These are phyloP conservation scores for Botryotinia calthae DNA, from an alignment of 2,329 filamentous ascomycete genomes.

Conservation along the genomic window DNA sequence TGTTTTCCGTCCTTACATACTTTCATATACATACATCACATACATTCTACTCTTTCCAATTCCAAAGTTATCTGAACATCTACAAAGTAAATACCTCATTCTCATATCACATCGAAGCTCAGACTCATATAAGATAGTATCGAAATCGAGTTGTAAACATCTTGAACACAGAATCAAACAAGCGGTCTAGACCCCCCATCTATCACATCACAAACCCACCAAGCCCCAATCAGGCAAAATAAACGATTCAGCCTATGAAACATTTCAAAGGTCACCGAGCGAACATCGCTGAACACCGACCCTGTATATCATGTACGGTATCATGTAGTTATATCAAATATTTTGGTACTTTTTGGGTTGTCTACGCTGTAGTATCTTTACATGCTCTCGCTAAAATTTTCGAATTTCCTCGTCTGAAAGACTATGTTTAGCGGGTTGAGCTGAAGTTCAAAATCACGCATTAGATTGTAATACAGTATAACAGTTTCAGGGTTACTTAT, in stretches of 20 bases:
- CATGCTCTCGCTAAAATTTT: neutral
- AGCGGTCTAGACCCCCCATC: constrained; percentile 24
- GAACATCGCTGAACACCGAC: constrained; percentile 14
- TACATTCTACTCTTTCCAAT: neutral
- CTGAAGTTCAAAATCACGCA: constrained; percentile 14
- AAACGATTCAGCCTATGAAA: constrained; percentile 24
- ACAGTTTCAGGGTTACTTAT: neutral
- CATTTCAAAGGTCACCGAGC: constrained; percentile 10
- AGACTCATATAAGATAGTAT: neutral
- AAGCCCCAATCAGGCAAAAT: constrained; percentile 29
- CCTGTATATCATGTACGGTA: neutral
- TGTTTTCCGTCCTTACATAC: neutral
- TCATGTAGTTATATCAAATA: no score
- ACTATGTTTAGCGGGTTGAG: constrained; percentile 7
- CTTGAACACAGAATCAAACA: neutral
- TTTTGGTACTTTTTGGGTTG: neutral
- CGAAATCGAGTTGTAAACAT: neutral
- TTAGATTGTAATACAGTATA: neutral
- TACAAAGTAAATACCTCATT: neutral
- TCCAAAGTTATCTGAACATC: neutral
- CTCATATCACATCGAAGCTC: neutral
- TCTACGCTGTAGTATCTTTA: neutral
- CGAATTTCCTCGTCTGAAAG: neutral
- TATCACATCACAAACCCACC: neutral
- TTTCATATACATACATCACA: neutral